These are phyloP conservation scores for Aspergillus saccharolyticus DNA, from an alignment of 495 filamentous ascomycete species.

Conservation along the genomic window DNA sequence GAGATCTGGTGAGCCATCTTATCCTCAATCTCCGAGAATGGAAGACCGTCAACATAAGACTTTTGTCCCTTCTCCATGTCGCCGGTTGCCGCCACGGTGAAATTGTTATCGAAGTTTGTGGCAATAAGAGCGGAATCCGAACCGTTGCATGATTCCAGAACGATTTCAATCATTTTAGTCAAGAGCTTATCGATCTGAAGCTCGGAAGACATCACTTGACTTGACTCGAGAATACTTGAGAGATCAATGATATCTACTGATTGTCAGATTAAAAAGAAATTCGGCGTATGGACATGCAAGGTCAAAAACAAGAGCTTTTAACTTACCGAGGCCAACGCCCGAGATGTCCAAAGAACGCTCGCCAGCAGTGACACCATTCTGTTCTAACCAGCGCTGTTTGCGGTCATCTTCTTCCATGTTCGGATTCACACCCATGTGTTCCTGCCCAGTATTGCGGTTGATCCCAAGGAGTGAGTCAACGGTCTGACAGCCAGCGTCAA, in stretches of 20 bases:
- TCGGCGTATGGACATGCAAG: too few species aligned
- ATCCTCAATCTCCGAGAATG: slow-evolving; percentile 57
- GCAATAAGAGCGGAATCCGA: slow-evolving; percentile 77
- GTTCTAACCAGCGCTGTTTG: slow-evolving; percentile 72
- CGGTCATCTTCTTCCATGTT: slow-evolving; percentile 52
- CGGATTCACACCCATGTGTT: slow-evolving; percentile 32
- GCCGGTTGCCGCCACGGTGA: slow-evolving; percentile 74
- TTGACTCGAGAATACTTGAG: slow-evolving; percentile 79
- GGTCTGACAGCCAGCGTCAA: slow-evolving; percentile 74
- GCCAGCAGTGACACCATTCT: slow-evolving; percentile 43
- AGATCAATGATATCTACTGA: slow-evolving; percentile 74
- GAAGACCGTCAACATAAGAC: slow-evolving; percentile 54
- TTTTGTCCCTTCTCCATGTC: slow-evolving; percentile 58
- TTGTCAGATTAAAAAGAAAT: slow-evolving; percentile 23
- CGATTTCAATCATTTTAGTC: slow-evolving; percentile 86
- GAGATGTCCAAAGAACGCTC: slow-evolving; percentile 41
- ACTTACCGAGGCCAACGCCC: slow-evolving; percentile 40
- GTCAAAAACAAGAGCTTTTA: not conserved
- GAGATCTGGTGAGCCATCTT: slow-evolving; percentile 74
- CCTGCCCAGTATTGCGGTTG: slow-evolving; percentile 52
- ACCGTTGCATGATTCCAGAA: slow-evolving; percentile 77
- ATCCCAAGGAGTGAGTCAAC: slow-evolving; percentile 45
- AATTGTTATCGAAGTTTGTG: slow-evolving; percentile 65
- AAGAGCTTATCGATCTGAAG: slow-evolving; percentile 78
- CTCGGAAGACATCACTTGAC: slow-evolving; percentile 86